These are phyloP conservation scores for Daldinia bambusicola DNA, from an alignment of 495 filamentous ascomycete genomes.

Conservation along the genomic window DNA sequence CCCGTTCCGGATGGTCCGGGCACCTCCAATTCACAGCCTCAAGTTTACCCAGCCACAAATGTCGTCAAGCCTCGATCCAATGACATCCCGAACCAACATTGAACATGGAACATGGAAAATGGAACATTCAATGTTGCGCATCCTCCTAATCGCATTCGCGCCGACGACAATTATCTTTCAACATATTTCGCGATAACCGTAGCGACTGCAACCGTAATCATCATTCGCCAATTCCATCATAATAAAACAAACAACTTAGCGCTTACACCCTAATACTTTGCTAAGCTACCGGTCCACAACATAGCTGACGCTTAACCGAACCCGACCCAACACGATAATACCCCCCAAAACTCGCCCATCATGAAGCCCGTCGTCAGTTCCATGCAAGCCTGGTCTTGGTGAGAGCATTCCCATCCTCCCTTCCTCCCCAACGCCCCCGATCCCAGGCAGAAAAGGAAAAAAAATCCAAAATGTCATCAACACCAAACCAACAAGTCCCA, in stretches of 20 bases:
- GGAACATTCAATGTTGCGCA: constrained; percentile 9
- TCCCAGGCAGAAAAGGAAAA: too few relatives aligned
- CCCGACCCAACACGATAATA: too few relatives aligned
- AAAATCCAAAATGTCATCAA: too few relatives aligned
- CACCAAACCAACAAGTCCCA: neutral
- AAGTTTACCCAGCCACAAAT: constrained; percentile 1
- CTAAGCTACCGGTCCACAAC: neutral
- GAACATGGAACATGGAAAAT: too few relatives aligned
- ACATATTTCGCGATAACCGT: neutral
- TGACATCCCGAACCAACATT: constrained; percentile 17
- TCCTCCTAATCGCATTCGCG: constrained; percentile 23
- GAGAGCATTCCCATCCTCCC: constrained; percentile 44
- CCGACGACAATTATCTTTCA: constrained; percentile 25
- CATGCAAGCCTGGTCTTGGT: constrained; percentile 96
- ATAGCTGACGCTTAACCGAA: neutral
- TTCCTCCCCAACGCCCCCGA: too few relatives aligned
- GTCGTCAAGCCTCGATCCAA: constrained; percentile 16
- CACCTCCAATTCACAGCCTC: constrained; percentile 24
- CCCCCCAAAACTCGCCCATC: constrained; percentile 50
- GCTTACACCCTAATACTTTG: neutral
- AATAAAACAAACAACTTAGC: neutral
- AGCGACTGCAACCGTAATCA: neutral
- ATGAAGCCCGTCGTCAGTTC: constrained; percentile 94
- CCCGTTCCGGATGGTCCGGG: constrained; percentile 23
- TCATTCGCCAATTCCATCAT: neutral